A percentile compares a stretch with the other conserved stretches of the same genome.
These are phyloP conservation scores for Begonia peltatifolia DNA, from an alignment of 306 rosid genomes.

Conservation along the genomic window DNA sequence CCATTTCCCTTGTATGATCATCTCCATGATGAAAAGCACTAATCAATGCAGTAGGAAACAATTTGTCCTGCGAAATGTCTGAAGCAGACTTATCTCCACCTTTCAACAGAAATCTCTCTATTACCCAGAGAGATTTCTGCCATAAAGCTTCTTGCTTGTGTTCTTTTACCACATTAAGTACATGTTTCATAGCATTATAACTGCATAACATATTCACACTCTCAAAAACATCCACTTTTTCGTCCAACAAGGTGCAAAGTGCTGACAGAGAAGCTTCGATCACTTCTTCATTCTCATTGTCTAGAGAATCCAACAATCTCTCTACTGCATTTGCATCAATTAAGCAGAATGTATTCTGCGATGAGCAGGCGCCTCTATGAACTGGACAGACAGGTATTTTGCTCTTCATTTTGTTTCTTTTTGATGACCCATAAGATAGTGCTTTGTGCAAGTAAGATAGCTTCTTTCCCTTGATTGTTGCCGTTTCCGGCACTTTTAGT, in stretches of 20 bases:
- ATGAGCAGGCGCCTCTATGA: conserved; percentile 33
- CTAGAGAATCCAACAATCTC: conserved; percentile 20
- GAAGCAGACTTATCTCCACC: conserved; percentile 22
- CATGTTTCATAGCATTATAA: conserved; percentile 15
- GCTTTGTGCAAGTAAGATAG: conserved; percentile 12
- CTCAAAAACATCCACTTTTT: conserved; percentile 27
- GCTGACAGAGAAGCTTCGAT: conserved; percentile 36
- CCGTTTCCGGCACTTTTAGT: conserved; percentile 18
- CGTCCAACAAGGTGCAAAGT: conserved; percentile 29
- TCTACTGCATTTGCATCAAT: conserved; percentile 26
- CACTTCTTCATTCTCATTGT: conserved; percentile 24
- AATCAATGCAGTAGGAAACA: conserved; percentile 23
- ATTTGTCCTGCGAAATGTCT: conserved; percentile 22
- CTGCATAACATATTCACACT: conserved; percentile 22
- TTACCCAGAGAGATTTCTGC: conserved; percentile 35
- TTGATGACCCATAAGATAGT: conserved; percentile 19
- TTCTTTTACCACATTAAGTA: conserved; percentile 19
- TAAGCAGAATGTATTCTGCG: conserved; percentile 29
- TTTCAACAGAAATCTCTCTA: conserved; percentile 26
- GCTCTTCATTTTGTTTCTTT: conserved; percentile 5
- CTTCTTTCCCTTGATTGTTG: conserved; percentile 12
- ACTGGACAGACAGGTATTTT: conserved; percentile 20
- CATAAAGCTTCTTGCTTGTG: conserved; percentile 22
- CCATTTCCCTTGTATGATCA: conserved; percentile 21
- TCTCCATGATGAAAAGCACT: conserved; percentile 30